phyloP scores from a whole-genome alignment of 306 rosid genomes.

The Urtica urens region DNA sequence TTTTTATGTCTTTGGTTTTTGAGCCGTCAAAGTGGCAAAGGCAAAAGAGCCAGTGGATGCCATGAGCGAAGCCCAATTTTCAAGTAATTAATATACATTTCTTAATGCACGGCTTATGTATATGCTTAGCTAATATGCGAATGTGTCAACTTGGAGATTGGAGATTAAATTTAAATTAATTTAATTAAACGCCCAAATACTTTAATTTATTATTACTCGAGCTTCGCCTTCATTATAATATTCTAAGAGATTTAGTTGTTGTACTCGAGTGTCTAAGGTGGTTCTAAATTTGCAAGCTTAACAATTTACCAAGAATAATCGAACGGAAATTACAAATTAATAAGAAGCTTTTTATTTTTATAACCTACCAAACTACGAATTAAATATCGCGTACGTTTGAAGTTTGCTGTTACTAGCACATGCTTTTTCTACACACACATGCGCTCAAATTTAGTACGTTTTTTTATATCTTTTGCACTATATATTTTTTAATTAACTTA shows the following conservation, averaged over 20 bases:
- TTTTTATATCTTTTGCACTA: too few relatives aligned
- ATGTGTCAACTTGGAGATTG: too few relatives aligned
- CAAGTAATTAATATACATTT: slow-evolving; percentile 11
- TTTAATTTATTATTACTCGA: too few relatives aligned
- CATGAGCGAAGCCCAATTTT: slow-evolving; percentile 36
- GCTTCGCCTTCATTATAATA: too few relatives aligned
- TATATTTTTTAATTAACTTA: too few relatives aligned
- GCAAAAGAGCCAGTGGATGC: slow-evolving; percentile 30
- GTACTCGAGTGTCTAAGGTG: too few relatives aligned
- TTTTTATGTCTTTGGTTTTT: slow-evolving; percentile 21
- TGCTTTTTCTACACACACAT: neutral
- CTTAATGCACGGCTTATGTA: neutral
- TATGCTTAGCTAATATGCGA: too few relatives aligned
- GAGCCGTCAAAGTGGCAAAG: slow-evolving; percentile 20
- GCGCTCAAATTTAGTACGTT: neutral
- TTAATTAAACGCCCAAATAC: too few relatives aligned
- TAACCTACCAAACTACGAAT: neutral
- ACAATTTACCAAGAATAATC: neutral
- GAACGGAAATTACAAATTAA: neutral
- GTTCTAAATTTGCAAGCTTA: neutral
- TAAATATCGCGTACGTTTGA: neutral
- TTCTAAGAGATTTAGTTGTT: neutral
- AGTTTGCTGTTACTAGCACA: slow-evolving; percentile 2
- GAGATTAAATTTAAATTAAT: neutral
- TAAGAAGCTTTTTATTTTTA: neutral